These are phyloP conservation scores for Suhomyces taliae DNA, from an alignment of 1,139 yeast species.

Conservation along the genomic window DNA sequence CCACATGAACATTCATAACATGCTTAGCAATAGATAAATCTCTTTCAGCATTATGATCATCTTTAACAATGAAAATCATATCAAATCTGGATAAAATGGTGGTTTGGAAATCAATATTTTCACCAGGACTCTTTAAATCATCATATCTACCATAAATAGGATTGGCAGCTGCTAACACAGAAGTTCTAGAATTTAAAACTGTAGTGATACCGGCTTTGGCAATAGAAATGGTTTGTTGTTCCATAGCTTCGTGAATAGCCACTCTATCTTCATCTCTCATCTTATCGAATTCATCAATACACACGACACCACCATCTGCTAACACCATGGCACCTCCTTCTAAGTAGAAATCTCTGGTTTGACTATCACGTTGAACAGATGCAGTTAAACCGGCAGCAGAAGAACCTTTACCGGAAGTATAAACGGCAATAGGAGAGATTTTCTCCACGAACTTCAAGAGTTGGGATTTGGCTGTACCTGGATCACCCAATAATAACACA, in stretches of 20 bases:
- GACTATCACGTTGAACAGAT: slow-evolving; percentile 88
- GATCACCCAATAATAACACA: slow-evolving; percentile 91
- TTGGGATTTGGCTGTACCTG: slow-evolving; percentile 98
- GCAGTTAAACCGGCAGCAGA: slow-evolving; percentile 99
- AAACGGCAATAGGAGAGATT: slow-evolving; percentile 90
- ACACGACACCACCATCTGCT: slow-evolving; percentile 98
- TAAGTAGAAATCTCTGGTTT: slow-evolving; percentile 84
- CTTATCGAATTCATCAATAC: slow-evolving; percentile 98
- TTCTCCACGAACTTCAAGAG: slow-evolving; percentile 91
- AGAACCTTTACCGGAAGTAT: slow-evolving; percentile 98
- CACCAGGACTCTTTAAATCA: slow-evolving; percentile 95
- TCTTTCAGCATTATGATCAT: slow-evolving; percentile 83
- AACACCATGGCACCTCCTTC: slow-evolving; percentile 99
- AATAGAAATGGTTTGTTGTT: slow-evolving; percentile 98
- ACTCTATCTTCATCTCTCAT: slow-evolving; percentile 99
- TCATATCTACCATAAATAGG: slow-evolving; percentile 97
- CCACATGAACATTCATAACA: slow-evolving; percentile 93
- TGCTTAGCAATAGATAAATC: slow-evolving; percentile 92
- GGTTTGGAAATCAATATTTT: slow-evolving; percentile 95
- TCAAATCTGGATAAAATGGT: slow-evolving; percentile 96
- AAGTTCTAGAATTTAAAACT: slow-evolving; percentile 89
- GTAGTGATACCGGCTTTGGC: slow-evolving; percentile 99
- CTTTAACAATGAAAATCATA: slow-evolving; percentile 96
- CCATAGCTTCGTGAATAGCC: slow-evolving; percentile 99
- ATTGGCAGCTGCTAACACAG: slow-evolving; percentile 97